These are phyloP conservation scores for Hypoxylon sp. DNA, from an alignment of 2,329 filamentous ascomycete genomes.

Conservation along the genomic window DNA sequence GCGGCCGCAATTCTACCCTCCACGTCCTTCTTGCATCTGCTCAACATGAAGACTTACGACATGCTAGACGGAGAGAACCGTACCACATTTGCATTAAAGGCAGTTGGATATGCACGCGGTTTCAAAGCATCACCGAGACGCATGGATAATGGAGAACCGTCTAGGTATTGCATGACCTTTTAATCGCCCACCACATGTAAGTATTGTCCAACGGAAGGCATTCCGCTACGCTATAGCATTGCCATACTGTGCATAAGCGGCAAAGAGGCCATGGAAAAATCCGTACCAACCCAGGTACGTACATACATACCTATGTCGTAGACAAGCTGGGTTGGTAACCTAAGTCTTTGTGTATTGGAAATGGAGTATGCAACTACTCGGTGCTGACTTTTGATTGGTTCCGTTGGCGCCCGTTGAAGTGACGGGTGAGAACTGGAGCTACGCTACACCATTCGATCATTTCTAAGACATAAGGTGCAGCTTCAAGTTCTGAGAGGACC, in stretches of 20 bases:
- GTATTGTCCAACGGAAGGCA: conserved; percentile 19
- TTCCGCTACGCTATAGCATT: conserved; percentile 23
- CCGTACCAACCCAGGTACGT: conserved; percentile 10
- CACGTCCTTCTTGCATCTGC: neutral
- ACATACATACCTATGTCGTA: neutral
- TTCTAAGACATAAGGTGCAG: conserved; percentile 26
- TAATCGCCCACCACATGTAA: conserved; percentile 32
- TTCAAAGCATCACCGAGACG: conserved; percentile 30
- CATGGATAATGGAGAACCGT: conserved; percentile 17
- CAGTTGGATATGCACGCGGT: conserved; percentile 19
- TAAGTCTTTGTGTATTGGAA: conserved; percentile 19
- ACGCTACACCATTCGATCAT: conserved; percentile 34
- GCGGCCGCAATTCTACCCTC: conserved; percentile 17
- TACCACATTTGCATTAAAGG: conserved; percentile 13
- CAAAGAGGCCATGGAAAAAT: conserved; percentile 26
- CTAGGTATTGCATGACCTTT: conserved; percentile 27
- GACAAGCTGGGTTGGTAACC: conserved; percentile 23
- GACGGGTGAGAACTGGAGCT: conserved; percentile 47
- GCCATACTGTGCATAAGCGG: conserved; percentile 32
- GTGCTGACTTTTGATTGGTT: conserved; percentile 40
- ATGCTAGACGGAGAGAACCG: conserved; percentile 6
- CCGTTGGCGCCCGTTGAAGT: conserved; percentile 56
- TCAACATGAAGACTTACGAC: conserved; percentile 3
- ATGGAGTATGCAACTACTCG: conserved; percentile 32
- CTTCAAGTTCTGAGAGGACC: conserved; percentile 14